A percentile compares a stretch with the other conserved stretches of the same genome.
phyloP scores from a whole-genome alignment of 352 stramenopile species.

The Phytophthora sansomeana region DNA sequence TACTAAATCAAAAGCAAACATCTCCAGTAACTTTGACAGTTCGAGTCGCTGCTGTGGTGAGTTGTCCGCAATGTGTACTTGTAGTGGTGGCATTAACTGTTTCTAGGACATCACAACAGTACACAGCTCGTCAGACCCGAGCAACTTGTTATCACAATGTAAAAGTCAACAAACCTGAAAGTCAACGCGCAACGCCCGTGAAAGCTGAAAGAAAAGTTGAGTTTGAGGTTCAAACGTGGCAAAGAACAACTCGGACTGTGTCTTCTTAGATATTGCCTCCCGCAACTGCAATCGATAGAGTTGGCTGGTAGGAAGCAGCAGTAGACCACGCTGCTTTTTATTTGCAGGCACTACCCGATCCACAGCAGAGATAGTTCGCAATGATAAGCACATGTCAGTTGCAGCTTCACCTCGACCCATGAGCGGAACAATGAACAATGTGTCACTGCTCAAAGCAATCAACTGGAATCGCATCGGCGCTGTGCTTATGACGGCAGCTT shows the following conservation, averaged over 20 bases:
- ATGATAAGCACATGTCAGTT: conserved; percentile 30
- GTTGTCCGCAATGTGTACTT: conserved; percentile 4
- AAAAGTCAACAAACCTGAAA: conserved; percentile 51
- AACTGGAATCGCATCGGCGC: conserved; percentile 50
- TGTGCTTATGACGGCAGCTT: conserved; percentile 58
- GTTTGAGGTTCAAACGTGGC: conserved; percentile 72
- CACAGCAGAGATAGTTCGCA: conserved; percentile 40
- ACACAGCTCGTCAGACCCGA: conserved; percentile 11
- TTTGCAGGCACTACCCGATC: conserved; percentile 49
- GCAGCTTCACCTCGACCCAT: conserved; percentile 26
- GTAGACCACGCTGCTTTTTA: conserved; percentile 48
- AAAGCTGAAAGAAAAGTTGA: conserved; percentile 65
- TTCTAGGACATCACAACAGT: conserved; percentile 19
- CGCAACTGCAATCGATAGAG: conserved; percentile 56
- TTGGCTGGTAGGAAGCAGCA: conserved; percentile 56
- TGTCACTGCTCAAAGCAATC: conserved; percentile 53
- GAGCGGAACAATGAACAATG: conserved; percentile 58
- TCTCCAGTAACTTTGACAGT: conserved; percentile 42
- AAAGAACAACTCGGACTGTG: conserved; percentile 43
- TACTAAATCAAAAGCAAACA: conserved; percentile 44
- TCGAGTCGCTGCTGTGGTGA: conserved; percentile 31
- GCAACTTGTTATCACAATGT: neutral
- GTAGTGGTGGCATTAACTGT: conserved; percentile 30
- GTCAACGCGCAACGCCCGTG: conserved; percentile 40
- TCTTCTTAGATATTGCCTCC: conserved; percentile 11